Evolutionary conservation across 1,139 yeast species (phyloP).

Genomic region (Cylindricascospora bacillispora): DNA sequence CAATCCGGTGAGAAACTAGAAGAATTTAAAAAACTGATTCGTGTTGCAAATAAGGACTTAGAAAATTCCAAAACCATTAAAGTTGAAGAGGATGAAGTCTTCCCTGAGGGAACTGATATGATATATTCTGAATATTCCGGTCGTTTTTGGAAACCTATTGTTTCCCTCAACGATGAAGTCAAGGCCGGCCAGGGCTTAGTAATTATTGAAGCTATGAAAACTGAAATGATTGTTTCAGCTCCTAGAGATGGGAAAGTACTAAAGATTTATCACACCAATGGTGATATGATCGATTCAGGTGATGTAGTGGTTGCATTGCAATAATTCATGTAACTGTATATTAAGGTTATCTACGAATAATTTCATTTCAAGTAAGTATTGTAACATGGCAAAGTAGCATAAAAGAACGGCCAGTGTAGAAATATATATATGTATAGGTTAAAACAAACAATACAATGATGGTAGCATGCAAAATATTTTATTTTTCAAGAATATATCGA

Average conservation of each 20-base stretch:
- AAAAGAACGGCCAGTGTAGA: background rate
- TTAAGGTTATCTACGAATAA: background rate
- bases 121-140: constrained; percentile 93
- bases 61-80: constrained; percentile 32
- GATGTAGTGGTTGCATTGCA: constrained; percentile 71
- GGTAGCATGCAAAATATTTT: too few relatives aligned
- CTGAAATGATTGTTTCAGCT: constrained; percentile 82
- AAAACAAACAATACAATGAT: too few relatives aligned
- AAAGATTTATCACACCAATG: constrained; percentile 67
- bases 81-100: constrained; percentile 36
- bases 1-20: constrained; percentile 75
- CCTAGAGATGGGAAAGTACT: constrained; percentile 64
- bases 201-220: constrained; percentile 95
- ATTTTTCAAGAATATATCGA: too few relatives aligned
- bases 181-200: constrained; percentile 66
- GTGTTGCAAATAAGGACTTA: constrained; percentile 69
- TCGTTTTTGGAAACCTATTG: constrained; percentile 90
- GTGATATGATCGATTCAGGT: constrained; percentile 95
- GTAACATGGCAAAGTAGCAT: background rate
- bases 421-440: too few relatives aligned
- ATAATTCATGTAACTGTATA: too few relatives aligned
- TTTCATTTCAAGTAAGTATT: background rate
- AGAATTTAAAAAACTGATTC: constrained; percentile 73
- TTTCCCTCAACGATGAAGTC: constrained; percentile 67
- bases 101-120: constrained; percentile 63